Evolutionary conservation across 495 filamentous ascomycete genomes (phyloP), one percentile per base, ranked within the genome.

Genomic region (Xylaria cubensis): DNA sequence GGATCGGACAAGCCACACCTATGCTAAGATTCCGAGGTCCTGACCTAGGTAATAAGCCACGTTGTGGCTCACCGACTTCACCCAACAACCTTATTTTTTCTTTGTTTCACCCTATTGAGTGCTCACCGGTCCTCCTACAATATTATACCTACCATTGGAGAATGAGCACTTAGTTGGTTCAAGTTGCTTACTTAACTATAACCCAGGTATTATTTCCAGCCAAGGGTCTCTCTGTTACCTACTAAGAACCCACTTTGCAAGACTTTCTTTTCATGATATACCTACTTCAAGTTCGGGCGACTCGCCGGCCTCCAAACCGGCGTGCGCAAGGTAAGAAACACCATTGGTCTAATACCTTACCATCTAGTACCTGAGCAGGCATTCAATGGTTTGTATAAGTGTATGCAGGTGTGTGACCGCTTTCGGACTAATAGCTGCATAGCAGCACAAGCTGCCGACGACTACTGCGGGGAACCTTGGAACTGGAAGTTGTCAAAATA

Each of bases 381-480:
- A 29, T 29, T 19, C 41, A 21, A n/a, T 46, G 4, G 62, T 64
- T 41, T 24, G 32, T 53, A 17, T 21, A 29, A 29, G 26, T 50
- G 68, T 29, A 64, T 70, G 59, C 46, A 41, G 9, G 44, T 70
- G 51, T 26, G 58, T 51, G 21, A 32, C 68, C 46, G n/a, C 42
- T 63, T 70, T 70, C 21, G 59, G 68, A 44, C 24, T 61, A 69
- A 44, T 32, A 9, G 51, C 15, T 34, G 51, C 39, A 29, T 21
- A 61, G 24, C 55, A 46, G 53, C 24, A 48, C 13, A 51, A 70
- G 41, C 55, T 46, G 17, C 55, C 56, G 39, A 17, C 29, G 29
- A 26, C 41, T 9, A 62, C 5, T 70, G 67, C 67, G 67, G 67
- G 67, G 67, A 62, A 69, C 39, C 41, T 59, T 19, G 67, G 32